These are phyloP conservation scores for Paragyromitra xinjiangensis DNA, from an alignment of 495 filamentous ascomycete genomes.

Conservation along the genomic window DNA sequence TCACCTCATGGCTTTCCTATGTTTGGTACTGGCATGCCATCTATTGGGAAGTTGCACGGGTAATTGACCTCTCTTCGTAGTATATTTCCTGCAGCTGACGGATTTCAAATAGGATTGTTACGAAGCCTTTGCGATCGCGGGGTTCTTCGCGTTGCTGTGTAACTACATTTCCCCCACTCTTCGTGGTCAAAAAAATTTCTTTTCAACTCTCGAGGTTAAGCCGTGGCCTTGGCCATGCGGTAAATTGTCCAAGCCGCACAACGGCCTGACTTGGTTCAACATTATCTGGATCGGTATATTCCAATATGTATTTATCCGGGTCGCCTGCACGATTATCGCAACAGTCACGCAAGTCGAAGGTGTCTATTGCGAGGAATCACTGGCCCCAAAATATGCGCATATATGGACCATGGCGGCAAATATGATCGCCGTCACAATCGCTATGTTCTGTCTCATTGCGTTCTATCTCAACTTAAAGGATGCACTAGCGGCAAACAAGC, in stretches of 20 bases:
- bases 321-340: constrained; percentile 83
- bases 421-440: constrained; percentile 76
- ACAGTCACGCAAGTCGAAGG: constrained; percentile 74
- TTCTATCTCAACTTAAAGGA: constrained; percentile 81
- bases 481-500: constrained; percentile 73
- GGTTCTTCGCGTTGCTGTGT: constrained; percentile 90
- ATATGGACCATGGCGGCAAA: constrained; percentile 84
- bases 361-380: constrained; percentile 79
- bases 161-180: constrained; percentile 82
- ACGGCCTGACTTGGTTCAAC: constrained; percentile 94
- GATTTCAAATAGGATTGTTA: constrained; percentile 76
- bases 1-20: constrained; percentile 79
- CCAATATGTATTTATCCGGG: constrained; percentile 88
- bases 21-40: constrained; percentile 80
- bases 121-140: constrained; percentile 89
- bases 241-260: constrained; percentile 71
- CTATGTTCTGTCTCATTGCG: constrained; percentile 92
- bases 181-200: constrained; percentile 88
- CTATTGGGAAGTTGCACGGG: constrained; percentile 73
- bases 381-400: constrained; percentile 80
- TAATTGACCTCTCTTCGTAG: constrained; percentile 4
- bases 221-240: constrained; percentile 79
- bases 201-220: constrained; percentile 72
- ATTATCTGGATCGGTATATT: constrained; percentile 87
- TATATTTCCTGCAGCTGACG: background rate